Evolutionary conservation across 73 alveolate genomes (phyloP), one percentile per base, ranked within the genome.

Genomic region (Paramecium primaurelia): DNA sequence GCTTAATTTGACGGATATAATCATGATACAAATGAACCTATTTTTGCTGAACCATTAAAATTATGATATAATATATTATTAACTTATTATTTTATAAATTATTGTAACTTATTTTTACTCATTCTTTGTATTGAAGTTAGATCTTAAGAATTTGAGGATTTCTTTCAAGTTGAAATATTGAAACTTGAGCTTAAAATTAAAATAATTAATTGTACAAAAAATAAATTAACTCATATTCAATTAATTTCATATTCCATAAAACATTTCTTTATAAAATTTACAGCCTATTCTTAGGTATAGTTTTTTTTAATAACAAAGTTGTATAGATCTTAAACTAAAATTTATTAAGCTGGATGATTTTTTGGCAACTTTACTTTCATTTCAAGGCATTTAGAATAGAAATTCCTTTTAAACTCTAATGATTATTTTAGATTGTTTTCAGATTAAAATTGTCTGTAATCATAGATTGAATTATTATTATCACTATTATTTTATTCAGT

Each of bases 1-100:
- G 93, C 93, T 4, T 89, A 77, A 20, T 95, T 95, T 59, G 59
- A 95, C 25, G 96, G 97, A 14, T 95, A 95, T 64, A 87, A 88
- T 51, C 93, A 60, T 69, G 96, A 95, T 88, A 40, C 44, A 12
- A 73, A 14, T 18, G 87, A 73, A 73, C 58, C 64, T 73, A 73
- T 73, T 34, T 12, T 42, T 36, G 86, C 86, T 30, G 64, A 73
- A n/a, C 38, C 49, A 64, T 28, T 51, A 25, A 64, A 64, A 64
- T 28, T 64, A 12, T 64, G 84, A 64, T 64, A 28, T 28, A 0
- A 54, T 54, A 16, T 54, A 54, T 18, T 18, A 54, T 54, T 54
- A 54, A 54, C 69, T 54, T n/a, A n/a, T 54, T 16, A 1, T 8
- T 54, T 16, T 47, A 6, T 47, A 9, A 18, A 4, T 18, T 1